phyloP scores from a whole-genome alignment of 257 asterid genomes.

The Ligustrum vulgare region DNA sequence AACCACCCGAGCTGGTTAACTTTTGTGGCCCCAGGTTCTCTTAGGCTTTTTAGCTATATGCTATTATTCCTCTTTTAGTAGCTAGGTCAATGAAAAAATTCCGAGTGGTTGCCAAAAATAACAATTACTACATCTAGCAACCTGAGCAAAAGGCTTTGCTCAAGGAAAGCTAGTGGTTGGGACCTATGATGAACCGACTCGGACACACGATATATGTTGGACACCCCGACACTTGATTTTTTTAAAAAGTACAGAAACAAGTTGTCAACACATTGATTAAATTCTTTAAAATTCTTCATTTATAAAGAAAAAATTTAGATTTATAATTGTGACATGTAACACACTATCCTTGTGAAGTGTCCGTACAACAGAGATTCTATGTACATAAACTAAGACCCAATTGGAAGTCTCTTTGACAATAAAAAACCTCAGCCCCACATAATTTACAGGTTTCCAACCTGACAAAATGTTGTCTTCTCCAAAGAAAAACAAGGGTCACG shows the following conservation, averaged over 20 bases:
- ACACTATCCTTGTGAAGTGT: no score
- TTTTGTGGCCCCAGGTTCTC: no score
- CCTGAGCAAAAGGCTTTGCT: constrained; percentile 1
- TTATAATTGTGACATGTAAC: no score
- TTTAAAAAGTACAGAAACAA: no score
- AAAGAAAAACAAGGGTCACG: background rate
- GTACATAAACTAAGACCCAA: background rate
- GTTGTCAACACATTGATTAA: no score
- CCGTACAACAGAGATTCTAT: background rate
- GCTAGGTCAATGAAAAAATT: background rate
- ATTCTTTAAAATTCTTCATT: no score
- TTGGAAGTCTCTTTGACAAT: background rate
- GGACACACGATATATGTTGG: no score
- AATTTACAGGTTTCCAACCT: constrained; percentile 1
- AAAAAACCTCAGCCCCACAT: background rate
- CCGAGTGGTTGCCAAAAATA: background rate
- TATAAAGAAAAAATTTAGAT: no score
- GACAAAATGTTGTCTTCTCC: background rate
- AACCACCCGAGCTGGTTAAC: no score
- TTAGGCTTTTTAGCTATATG: no score
- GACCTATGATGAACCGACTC: background rate
- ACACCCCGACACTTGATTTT: no score
- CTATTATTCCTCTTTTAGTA: no score
- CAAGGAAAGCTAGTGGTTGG: constrained; percentile 1
- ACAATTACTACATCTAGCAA: background rate